phyloP scores from a whole-genome alignment of 352 stramenopile genomes.

The Pythium aristosporum region DNA sequence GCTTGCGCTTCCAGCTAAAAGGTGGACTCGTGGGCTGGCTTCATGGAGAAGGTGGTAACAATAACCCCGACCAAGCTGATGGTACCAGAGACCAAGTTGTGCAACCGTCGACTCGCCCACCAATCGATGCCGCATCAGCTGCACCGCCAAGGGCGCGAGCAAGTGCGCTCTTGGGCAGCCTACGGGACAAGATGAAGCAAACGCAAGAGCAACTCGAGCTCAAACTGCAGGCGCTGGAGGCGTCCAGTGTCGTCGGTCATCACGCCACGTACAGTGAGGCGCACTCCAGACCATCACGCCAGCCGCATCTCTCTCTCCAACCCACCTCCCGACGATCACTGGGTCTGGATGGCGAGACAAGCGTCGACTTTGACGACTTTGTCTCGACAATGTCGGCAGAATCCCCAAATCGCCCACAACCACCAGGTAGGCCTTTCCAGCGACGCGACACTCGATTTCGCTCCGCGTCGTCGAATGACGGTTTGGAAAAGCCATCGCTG shows the following conservation, averaged over 20 bases:
- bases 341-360: not conserved
- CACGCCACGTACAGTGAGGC: not conserved
- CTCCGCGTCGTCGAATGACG: slow-evolving; percentile 20
- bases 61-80: not conserved
- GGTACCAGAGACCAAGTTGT: not conserved
- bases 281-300: not conserved
- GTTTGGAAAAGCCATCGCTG: not conserved
- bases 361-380: slow-evolving; percentile 37
- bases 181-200: slow-evolving; percentile 30
- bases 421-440: not conserved
- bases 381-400: not conserved
- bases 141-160: slow-evolving; percentile 6
- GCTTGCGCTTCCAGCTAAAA: slow-evolving; percentile 61
- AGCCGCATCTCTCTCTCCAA: slow-evolving; percentile 16
- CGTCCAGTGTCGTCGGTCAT: not conserved
- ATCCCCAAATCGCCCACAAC: not conserved
- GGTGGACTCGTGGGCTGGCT: slow-evolving; percentile 65
- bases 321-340: slow-evolving; percentile 6
- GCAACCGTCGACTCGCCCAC: too few relatives aligned
- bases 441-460: slow-evolving; percentile 22
- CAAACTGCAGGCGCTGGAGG: slow-evolving; percentile 23
- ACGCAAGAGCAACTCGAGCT: slow-evolving; percentile 24
- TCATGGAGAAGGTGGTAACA: slow-evolving; percentile 39
- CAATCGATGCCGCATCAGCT: too few relatives aligned
- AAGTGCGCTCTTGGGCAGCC: slow-evolving; percentile 16